phyloP scores from a whole-genome alignment of 805 yeast species.

The Spathaspora sp. region DNA sequence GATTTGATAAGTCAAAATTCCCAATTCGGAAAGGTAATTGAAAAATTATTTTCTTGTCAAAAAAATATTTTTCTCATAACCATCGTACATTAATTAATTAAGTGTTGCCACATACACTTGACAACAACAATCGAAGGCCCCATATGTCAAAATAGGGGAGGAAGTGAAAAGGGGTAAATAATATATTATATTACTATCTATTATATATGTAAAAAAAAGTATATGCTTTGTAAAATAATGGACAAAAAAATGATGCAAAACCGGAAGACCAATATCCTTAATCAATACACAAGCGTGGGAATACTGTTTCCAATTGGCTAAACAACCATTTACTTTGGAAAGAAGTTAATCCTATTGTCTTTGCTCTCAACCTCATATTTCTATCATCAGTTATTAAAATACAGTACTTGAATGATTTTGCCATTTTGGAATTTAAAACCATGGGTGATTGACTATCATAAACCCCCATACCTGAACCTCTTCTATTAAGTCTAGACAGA shows the following conservation, averaged over 20 bases:
- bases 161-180: neutral
- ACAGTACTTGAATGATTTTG: conserved; percentile 50
- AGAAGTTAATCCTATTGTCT: conserved; percentile 50
- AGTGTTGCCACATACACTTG: neutral
- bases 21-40: neutral
- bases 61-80: neutral
- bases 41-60: neutral
- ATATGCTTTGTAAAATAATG: neutral
- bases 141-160: too few species aligned
- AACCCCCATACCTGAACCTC: neutral
- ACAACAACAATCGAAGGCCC: too few species aligned
- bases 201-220: neutral
- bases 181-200: neutral
- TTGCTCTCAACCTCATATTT: conserved; percentile 66
- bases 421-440: conserved; percentile 30
- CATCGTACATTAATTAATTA: neutral
- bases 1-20: neutral
- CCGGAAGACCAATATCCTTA: conserved; percentile 13
- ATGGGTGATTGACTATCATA: conserved; percentile 8
- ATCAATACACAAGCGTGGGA: conserved; percentile 52
- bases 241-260: neutral
- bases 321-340: conserved; percentile 63
- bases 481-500: neutral
- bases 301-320: conserved; percentile 43
- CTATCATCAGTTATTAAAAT: conserved; percentile 71